Base-by-base conservation (phyloP, 2,329 filamentous ascomycete genomes). In the Rosellinia necatrix region DNA sequence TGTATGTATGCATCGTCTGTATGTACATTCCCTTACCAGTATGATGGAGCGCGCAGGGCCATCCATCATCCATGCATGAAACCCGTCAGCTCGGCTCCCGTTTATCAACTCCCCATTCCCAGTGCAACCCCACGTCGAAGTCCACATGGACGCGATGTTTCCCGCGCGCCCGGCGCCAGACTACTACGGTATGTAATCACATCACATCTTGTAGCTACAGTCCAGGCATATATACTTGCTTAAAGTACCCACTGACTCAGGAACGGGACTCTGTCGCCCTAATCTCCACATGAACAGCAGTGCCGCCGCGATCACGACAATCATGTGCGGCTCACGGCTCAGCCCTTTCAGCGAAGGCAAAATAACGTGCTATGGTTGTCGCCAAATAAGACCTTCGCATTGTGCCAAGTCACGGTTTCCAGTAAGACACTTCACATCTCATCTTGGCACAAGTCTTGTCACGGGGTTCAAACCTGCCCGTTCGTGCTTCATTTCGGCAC, bases 71-170 rank as follows among this genome's bases (percentile, higher is more conserved):
- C n/a, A n/a, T 37, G 34, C 19, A 37, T 6, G n/a, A n/a, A 34
- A 17, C 30, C 47, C 42, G 27, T 49, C 49, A 32, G 49, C 43
- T 27, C 13, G 54, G 43, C 29, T 53, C 48, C 15, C 8, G n/a
- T 35, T 49, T 12, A 48, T 17, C 34, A 48, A 4, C n/a, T 48
- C 37, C 27, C 49, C 44, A 4, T 27, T 49, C 32, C 15, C 19
- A 21, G 49, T 53, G 54, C 32, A 49, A 44, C 54, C 44, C 12
- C 43, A 12, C 10, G 37, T 40, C 3, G 38, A 8, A 25, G 19
- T 5, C 6, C 22, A 22, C n/a, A 9, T 38, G 8, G 13, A 40
- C 15, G 27, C 37, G 25, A 12, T 32, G 3, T 29, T 38, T 9
- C 17, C 19, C 13, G n/a, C 17, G 13, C 13, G n/a, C 22, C 6